These are phyloP conservation scores for Collybiopsis confluens DNA, from an alignment of 768 basidiomycete genomes.

Conservation along the genomic window DNA sequence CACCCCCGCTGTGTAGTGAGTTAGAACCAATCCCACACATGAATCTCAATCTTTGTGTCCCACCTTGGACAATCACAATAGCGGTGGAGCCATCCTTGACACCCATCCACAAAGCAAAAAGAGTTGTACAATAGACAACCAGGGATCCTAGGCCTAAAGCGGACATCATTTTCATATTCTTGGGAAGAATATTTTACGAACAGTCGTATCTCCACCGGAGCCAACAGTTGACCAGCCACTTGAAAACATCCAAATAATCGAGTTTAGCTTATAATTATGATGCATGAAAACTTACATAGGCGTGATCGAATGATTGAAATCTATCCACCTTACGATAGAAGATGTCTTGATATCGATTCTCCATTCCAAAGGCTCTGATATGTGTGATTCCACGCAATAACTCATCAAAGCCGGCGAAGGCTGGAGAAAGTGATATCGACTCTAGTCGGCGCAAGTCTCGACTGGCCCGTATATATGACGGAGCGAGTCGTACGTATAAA, in stretches of 20 bases:
- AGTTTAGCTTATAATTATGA: not conserved
- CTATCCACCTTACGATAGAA: constrained; percentile 61
- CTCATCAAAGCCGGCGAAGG: constrained; percentile 73
- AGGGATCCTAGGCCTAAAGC: constrained; percentile 59
- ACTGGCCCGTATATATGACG: constrained; percentile 55
- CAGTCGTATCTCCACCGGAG: constrained; percentile 74
- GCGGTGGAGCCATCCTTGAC: constrained; percentile 61
- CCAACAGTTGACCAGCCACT: constrained; percentile 72
- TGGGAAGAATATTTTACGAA: constrained; percentile 22
- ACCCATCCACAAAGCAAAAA: constrained; percentile 59
- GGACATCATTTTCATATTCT: not conserved
- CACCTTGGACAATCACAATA: constrained; percentile 67
- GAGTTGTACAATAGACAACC: constrained; percentile 63
- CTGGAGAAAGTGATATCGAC: constrained; percentile 63
- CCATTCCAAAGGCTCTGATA: constrained; percentile 71
- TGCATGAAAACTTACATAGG: constrained; percentile 45
- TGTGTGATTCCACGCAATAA: constrained; percentile 62
- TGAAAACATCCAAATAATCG: not conserved
- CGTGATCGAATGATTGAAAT: constrained; percentile 70
- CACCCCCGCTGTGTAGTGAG: too few species aligned
- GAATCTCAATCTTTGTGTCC: too few species aligned
- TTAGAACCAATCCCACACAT: too few species aligned
- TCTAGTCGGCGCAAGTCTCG: constrained; percentile 67
- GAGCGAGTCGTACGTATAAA: constrained; percentile 62
- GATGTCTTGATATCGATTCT: constrained; percentile 56